These are phyloP conservation scores for Podaxis carcinomalis DNA, from an alignment of 768 basidiomycete species.

Conservation along the genomic window DNA sequence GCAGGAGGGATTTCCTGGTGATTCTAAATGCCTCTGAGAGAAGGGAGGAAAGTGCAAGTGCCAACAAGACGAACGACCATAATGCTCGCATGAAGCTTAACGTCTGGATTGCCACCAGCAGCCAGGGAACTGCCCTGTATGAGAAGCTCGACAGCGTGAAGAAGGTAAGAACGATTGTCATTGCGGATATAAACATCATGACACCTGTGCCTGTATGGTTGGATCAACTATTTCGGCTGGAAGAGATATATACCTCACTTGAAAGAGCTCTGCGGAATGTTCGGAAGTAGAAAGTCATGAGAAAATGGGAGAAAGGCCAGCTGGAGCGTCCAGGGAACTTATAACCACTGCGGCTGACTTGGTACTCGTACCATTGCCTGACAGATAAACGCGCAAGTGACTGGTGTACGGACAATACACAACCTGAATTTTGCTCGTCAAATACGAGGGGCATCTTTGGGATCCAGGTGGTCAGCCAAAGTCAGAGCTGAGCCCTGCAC, in stretches of 20 bases:
- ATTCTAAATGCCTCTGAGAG: constrained; percentile 20
- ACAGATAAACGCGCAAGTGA: not conserved
- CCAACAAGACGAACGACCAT: constrained; percentile 29
- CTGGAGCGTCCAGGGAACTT: not conserved
- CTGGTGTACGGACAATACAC: not conserved
- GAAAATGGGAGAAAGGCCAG: not conserved
- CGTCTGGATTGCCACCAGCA: constrained; percentile 32
- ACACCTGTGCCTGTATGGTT: constrained; percentile 19
- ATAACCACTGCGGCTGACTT: not conserved
- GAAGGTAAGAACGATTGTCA: constrained; percentile 30
- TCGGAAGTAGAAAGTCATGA: constrained; percentile 39
- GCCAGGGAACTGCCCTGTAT: constrained; percentile 34
- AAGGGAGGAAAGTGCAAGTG: constrained; percentile 4
- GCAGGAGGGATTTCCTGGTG: constrained; percentile 23
- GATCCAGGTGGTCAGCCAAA: not conserved
- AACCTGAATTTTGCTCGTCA: not conserved
- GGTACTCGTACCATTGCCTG: not conserved
- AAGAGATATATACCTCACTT: constrained; percentile 17
- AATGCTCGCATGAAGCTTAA: constrained; percentile 25
- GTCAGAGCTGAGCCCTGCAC: not conserved
- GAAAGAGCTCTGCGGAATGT: constrained; percentile 38
- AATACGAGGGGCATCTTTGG: not conserved
- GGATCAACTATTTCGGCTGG: not conserved
- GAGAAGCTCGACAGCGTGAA: constrained; percentile 28
- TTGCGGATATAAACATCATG: constrained; percentile 28